Evolutionary conservation across 345 rosid genomes (phyloP).

Genomic region (Linum trigynum): DNA sequence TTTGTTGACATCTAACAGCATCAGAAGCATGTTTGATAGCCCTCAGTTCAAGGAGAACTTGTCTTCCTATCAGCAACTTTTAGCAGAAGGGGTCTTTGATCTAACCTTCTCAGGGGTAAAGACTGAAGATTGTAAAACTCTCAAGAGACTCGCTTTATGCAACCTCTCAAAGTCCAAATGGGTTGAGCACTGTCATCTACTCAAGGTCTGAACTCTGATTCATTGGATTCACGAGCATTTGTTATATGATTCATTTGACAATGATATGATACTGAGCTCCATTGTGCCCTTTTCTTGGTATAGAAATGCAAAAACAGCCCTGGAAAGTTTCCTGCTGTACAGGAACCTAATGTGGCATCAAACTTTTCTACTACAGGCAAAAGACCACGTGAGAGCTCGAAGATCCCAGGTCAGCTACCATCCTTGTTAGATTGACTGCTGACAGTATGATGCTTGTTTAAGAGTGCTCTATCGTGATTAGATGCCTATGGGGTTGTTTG

Average conservation of each 20-base stretch:
- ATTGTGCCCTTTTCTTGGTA: conserved; percentile 22
- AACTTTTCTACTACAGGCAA: conserved; percentile 33
- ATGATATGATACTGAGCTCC: not conserved
- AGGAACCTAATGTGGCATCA: conserved; percentile 29
- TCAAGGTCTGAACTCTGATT: conserved; percentile 44
- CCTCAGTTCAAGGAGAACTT: conserved; percentile 75
- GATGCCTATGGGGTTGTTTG: no score
- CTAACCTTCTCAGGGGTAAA: conserved; percentile 40
- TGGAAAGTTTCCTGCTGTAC: conserved; percentile 26
- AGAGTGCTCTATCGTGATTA: not conserved
- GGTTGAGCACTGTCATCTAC: conserved; percentile 46
- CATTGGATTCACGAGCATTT: conserved; percentile 5
- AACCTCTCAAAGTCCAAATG: conserved; percentile 50
- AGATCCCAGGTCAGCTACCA: conserved; percentile 45
- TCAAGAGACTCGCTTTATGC: conserved; percentile 54
- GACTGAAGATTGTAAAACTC: conserved; percentile 47
- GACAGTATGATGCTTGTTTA: no score
- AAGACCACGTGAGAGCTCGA: conserved; percentile 39
- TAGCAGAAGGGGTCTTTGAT: conserved; percentile 76
- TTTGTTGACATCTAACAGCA: conserved; percentile 37
- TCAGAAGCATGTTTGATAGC: conserved; percentile 67
- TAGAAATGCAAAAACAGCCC: conserved; percentile 36
- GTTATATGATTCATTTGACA: not conserved
- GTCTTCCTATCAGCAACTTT: conserved; percentile 58
- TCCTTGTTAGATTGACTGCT: conserved; percentile 12